Percentiles rank a stretch among this genome's conserved stretches.
These are phyloP conservation scores for Aureobasidium sp. DNA, from an alignment of 2,329 filamentous ascomycete species.

Conservation along the genomic window DNA sequence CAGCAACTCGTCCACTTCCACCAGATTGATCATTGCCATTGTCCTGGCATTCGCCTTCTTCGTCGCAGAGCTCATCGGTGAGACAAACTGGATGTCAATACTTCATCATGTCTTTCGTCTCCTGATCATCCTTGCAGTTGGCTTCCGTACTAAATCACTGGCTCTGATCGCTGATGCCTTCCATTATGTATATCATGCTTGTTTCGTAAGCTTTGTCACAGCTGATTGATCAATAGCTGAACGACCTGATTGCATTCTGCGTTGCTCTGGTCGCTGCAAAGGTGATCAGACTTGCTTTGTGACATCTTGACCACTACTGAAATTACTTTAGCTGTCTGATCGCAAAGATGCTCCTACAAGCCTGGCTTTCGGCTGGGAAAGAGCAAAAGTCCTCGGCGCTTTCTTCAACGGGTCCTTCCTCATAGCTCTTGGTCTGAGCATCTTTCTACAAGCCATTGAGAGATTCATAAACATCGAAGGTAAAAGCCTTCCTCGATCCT, in stretches of 20 bases:
- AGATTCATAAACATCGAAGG: conserved; percentile 51
- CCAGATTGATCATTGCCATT: background rate
- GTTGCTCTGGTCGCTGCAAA: conserved; percentile 59
- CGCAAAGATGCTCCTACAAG: conserved; percentile 49
- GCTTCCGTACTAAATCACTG: conserved; percentile 64
- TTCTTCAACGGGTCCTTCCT: conserved; percentile 78
- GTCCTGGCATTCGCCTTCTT: conserved; percentile 7
- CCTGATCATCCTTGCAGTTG: conserved; percentile 38
- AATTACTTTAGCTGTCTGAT: conserved; percentile 44
- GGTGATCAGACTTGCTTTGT: conserved; percentile 33
- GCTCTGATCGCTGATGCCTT: conserved; percentile 72
- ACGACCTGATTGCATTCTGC: conserved; percentile 62
- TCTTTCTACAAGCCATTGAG: conserved; percentile 66
- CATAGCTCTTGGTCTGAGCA: conserved; percentile 63
- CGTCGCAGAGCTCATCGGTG: conserved; percentile 5
- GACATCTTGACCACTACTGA: conserved; percentile 14
- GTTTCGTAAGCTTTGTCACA: background rate
- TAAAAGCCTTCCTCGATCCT: conserved; percentile 24
- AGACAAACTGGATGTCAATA: background rate
- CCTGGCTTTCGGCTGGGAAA: conserved; percentile 69
- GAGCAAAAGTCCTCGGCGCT: conserved; percentile 64
- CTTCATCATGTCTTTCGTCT: background rate
- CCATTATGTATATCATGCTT: conserved; percentile 55
- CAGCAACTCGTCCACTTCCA: conserved; percentile 4
- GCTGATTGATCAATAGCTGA: conserved; percentile 44